A percentile compares a stretch with the other conserved stretches of the same genome.
Evolutionary conservation across 139 green algal genomes (phyloP).

Genomic region (Chlamydomonas urium): DNA sequence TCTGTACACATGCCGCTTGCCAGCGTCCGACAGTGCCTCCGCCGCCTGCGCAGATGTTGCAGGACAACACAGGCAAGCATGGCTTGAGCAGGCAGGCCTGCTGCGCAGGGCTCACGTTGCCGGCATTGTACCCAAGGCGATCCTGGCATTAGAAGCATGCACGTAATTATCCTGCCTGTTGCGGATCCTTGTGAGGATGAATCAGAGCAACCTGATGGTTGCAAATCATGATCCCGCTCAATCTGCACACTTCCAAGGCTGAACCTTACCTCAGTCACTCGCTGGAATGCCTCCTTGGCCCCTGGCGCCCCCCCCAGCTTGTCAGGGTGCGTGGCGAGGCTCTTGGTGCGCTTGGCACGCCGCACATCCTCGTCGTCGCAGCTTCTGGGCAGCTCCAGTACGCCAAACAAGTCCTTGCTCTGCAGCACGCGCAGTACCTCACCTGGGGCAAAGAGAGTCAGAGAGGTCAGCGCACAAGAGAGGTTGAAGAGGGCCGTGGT

Average conservation of each 20-base stretch:
- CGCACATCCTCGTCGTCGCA: neutral
- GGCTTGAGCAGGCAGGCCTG: neutral
- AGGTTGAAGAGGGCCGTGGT: neutral
- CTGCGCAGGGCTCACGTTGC: neutral
- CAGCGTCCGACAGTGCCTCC: conserved; percentile 9
- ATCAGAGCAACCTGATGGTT: neutral
- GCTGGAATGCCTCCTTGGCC: conserved; percentile 19
- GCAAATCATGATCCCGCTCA: too few species aligned
- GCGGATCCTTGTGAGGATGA: neutral
- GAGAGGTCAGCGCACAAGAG: neutral
- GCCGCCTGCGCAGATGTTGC: neutral
- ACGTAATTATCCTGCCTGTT: too few species aligned
- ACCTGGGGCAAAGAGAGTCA: neutral
- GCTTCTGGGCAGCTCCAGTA: neutral
- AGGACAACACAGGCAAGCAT: neutral
- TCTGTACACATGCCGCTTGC: conserved; percentile 3
- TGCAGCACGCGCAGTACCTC: conserved; percentile 13
- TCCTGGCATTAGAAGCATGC: too few species aligned
- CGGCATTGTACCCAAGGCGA: neutral
- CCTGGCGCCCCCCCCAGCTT: conserved; percentile 7
- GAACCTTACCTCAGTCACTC: conserved; percentile 1
- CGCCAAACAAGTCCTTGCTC: conserved; percentile 2
- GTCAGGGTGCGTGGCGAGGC: conserved; percentile 16
- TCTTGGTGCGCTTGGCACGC: conserved; percentile 3
- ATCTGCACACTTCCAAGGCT: neutral